Base-by-base conservation (phyloP, 352 stramenopile genomes). In the Peronosclerospora sorghi region DNA sequence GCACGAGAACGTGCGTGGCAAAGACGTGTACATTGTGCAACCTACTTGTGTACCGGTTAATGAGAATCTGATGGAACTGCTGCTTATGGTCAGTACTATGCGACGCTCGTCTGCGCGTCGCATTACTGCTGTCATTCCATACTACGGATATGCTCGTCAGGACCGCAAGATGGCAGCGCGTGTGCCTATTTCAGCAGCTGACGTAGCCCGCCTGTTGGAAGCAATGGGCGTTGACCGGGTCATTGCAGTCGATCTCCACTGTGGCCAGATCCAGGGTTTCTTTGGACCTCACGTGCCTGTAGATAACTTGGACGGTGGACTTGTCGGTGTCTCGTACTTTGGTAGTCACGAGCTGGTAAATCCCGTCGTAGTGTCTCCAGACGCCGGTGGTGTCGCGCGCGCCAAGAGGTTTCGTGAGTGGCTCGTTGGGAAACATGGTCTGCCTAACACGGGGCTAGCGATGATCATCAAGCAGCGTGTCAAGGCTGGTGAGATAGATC, bases 391-490 rank as follows among this genome's bases (percentile, higher is more conserved):
- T 61, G 96, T 99, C 23, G 98, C 98, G 24, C 86, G 96, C 45
- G 96, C 96, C 37, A 99, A 99, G 76, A 98, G 98, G 73, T 99
- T 99, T 73, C 96, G 97, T 41, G 96, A 99, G 68, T 97, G 95
- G 60, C 89, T 99, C 24, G 85, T 94, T 27, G 86, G 93, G 56
- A 98, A 98, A 69, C 93, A 98, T 69, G 94, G 96, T 5, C 82
- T 98, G 41, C 80, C 91, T 35, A 97, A 99, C 67, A 95, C 96
- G 34, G 94, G 95, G 8, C 82, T 99, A 18, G 96, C 96, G 32
- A 99, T 99, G 96, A 99, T 99, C 82, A 98, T 99, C 70, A 99
- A 99, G 76, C 96, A 99, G 82, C 89, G 96, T 56, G 87, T 97
- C 47, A 96, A 95, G 60, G 91, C 95, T 40, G 96, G 95, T 54